phyloP scores from a whole-genome alignment of 192 early-diverging fungal species.

The Backusella circina region DNA sequence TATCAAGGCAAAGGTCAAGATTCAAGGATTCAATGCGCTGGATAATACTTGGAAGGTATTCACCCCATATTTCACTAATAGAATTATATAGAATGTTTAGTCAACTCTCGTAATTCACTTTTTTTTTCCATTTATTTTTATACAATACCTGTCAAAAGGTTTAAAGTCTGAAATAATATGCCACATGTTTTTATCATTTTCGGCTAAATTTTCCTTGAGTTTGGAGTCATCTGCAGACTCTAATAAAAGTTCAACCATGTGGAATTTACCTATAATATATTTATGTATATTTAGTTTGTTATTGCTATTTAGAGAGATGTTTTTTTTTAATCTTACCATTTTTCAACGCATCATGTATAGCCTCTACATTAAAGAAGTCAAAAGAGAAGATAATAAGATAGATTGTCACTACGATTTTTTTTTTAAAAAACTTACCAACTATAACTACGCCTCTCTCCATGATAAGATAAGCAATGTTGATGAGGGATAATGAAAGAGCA shows the following conservation, averaged over 20 bases:
- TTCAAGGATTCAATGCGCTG: constrained; percentile 15
- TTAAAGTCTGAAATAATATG: constrained; percentile 42
- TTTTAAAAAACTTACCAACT: constrained; percentile 17
- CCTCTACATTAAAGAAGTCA: constrained; percentile 2
- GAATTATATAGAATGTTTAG: background rate
- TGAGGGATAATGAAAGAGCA: constrained; percentile 36
- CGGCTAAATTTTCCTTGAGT: background rate
- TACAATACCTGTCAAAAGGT: constrained; percentile 24
- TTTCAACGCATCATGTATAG: constrained; percentile 35
- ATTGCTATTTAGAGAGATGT: background rate
- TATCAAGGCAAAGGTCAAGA: constrained; percentile 19
- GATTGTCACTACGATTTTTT: background rate
- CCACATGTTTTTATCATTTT: constrained; percentile 28
- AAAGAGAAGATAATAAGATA: background rate
- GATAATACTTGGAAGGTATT: constrained; percentile 38
- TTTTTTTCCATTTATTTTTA: background rate
- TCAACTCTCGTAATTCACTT: background rate
- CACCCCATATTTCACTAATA: constrained; percentile 33
- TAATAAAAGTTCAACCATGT: constrained; percentile 42
- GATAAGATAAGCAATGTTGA: constrained; percentile 48
- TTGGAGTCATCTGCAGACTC: constrained; percentile 10
- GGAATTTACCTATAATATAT: constrained; percentile 38
- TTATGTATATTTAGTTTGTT: background rate
- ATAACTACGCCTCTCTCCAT: constrained; percentile 37
- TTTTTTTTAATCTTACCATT: constrained; percentile 17